Evolutionary conservation across 352 stramenopile species (phyloP).

Genomic region (Thraustotheca clavata): DNA sequence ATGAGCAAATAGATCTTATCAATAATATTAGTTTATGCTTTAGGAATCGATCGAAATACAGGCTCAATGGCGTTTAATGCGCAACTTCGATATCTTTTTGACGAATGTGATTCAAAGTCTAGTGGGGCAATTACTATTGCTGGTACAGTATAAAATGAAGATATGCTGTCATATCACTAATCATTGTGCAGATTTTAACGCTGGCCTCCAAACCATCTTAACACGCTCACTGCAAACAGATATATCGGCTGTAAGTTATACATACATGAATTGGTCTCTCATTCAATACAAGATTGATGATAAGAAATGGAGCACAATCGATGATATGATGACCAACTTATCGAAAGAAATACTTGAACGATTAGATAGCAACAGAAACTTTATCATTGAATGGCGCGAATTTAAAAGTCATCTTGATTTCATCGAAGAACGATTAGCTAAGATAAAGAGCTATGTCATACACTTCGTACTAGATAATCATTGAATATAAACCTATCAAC

Average conservation of each 20-base stretch:
- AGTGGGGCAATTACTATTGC: slow-evolving; percentile 1
- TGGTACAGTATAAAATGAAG: neutral
- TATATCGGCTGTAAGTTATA: neutral
- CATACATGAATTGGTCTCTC: neutral
- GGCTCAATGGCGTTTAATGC: slow-evolving; percentile 12
- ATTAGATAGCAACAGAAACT: slow-evolving; percentile 47
- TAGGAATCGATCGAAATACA: slow-evolving; percentile 9
- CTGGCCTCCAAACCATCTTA: slow-evolving; percentile 4
- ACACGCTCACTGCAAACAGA: neutral
- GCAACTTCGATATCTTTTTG: slow-evolving; percentile 10
- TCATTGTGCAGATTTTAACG: slow-evolving; percentile 9
- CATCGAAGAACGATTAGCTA: slow-evolving; percentile 39
- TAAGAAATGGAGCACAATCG: slow-evolving; percentile 27
- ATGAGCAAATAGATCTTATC: neutral
- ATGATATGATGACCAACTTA: slow-evolving; percentile 34
- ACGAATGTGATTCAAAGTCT: neutral
- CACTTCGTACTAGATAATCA: too few species aligned
- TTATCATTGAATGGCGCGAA: slow-evolving; percentile 63
- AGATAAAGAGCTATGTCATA: slow-evolving; percentile 51
- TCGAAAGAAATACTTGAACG: slow-evolving; percentile 48
- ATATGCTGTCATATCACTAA: neutral
- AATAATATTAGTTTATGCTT: neutral
- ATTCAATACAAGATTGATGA: neutral
- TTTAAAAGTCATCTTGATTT: slow-evolving; percentile 67
- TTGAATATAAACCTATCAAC: too few species aligned